phyloP scores from a whole-genome alignment of 768 basidiomycete genomes.

The Boletus pseudo-olivaceus region DNA sequence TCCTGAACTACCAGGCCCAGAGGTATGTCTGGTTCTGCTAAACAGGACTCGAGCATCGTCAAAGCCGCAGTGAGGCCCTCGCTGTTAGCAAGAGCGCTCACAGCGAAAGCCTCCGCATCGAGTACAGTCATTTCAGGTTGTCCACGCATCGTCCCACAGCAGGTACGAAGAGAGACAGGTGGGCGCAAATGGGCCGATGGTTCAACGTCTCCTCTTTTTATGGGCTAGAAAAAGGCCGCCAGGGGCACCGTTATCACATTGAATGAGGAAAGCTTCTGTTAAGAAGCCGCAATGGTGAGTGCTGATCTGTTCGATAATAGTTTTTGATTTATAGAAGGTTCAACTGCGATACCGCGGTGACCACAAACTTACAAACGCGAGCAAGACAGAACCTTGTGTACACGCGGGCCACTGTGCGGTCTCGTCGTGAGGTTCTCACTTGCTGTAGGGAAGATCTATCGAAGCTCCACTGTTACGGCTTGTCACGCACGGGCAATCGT shows the following conservation, averaged over 20 bases:
- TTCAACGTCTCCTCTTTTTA: neutral
- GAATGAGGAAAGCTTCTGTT: slow-evolving; percentile 3
- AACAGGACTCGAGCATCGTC: slow-evolving; percentile 22
- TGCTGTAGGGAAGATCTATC: slow-evolving; percentile 2
- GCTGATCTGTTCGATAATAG: neutral
- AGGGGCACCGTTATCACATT: neutral
- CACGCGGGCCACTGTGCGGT: too few species aligned
- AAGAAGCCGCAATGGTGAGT: neutral
- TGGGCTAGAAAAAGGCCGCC: neutral
- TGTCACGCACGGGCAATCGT: neutral
- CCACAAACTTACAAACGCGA: neutral
- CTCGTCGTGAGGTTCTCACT: neutral
- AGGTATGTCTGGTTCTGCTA: slow-evolving; percentile 17
- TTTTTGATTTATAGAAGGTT: neutral
- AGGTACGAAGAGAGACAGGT: neutral
- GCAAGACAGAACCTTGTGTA: neutral
- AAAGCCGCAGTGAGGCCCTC: slow-evolving; percentile 18
- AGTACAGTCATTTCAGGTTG: slow-evolving; percentile 6
- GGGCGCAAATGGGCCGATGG: neutral
- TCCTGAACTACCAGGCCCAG: slow-evolving; percentile 27
- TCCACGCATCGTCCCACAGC: neutral
- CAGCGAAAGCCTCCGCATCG: slow-evolving; percentile 17
- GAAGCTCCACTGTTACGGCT: neutral
- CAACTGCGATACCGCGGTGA: neutral
- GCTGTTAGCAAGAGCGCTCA: slow-evolving; percentile 12